phyloP scores from a whole-genome alignment of 805 yeast genomes.

The Cyberlindnera suaveolens region DNA sequence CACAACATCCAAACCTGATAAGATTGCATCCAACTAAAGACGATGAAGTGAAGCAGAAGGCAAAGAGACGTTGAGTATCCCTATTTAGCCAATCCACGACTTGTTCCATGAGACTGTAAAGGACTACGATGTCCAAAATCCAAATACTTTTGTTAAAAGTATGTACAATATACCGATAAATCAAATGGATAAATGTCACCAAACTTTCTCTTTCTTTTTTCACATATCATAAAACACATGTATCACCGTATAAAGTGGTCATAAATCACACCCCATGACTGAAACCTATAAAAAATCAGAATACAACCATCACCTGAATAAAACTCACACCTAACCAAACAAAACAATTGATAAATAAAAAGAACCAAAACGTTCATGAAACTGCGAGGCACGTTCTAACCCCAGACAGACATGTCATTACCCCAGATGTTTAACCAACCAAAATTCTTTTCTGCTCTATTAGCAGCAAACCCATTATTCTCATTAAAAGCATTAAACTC shows the following conservation, averaged over 20 bases:
- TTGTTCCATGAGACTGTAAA: no score
- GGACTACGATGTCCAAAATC: no score
- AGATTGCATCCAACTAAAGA: constrained; percentile 82
- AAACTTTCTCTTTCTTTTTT: neutral
- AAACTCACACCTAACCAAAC: no score
- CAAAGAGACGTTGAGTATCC: constrained; percentile 25
- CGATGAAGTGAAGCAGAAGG: constrained; percentile 65
- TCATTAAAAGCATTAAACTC: constrained; percentile 2
- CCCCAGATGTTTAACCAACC: constrained; percentile 27
- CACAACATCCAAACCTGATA: constrained; percentile 67
- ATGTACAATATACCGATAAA: no score
- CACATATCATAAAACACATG: neutral
- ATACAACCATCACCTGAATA: neutral
- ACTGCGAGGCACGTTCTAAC: constrained; percentile 4
- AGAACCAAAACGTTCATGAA: neutral
- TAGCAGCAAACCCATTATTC: constrained; percentile 1
- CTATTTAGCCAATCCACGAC: no score
- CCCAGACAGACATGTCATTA: constrained; percentile 27
- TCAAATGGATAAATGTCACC: no score
- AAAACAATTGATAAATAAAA: neutral
- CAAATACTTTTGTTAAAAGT: no score
- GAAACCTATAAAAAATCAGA: neutral
- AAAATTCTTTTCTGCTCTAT: constrained; percentile 3
- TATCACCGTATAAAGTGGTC: neutral
- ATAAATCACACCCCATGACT: neutral